Evolutionary conservation across 176 grass and related monocot genomes (phyloP), one percentile per base, ranked within the genome.

Genomic region (Cenchrus fungigraminus): DNA sequence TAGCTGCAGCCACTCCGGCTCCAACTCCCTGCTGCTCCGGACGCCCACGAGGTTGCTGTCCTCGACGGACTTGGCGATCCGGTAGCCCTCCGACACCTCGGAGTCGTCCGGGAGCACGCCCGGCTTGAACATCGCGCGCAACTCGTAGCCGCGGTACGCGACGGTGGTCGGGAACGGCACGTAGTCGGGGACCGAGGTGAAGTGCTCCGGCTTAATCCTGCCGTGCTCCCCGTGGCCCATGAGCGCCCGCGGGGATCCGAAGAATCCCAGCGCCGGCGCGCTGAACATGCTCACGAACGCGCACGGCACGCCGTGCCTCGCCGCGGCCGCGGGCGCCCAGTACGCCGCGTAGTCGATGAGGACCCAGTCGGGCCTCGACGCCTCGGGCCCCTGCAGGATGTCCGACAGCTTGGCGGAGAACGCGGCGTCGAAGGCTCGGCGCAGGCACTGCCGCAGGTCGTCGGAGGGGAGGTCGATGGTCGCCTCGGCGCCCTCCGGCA

Each of bases 401-500:
- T 6, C 11, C 16, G 73, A 88, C 19, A 94, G 25, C 67, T 68
- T 67, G 34, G 3, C 1, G 12, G 77, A 1, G 69, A 97, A 86
- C 9, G 78, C n/a, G 52, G 57, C 25, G 45, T 97, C 94, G 71
- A 78, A 91, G 68, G 91, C 91, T 10, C 32, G 82, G 31, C 65
- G 53, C 5, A 97, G 56, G 65, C 62, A 86, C 3, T 83, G 88
- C 4, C 78, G 77, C 16, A 97, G 68, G 15, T 90, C 79, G 29
- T 93, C 87, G 19, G 87, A 90, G 6, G 54, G 85, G 20, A 94
- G 86, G 82, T 97, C 89, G 64, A 90, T 82, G 57, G 67, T 88
- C 9, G 89, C 74, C 74, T 94, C 89, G 45, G 82, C 85, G 13
- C 77, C 60, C 60, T 83, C 55, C 37, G 89, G 84, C 58, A 97